These are phyloP conservation scores for Xylaria arbuscula DNA, from an alignment of 2,329 filamentous ascomycete genomes.

Conservation along the genomic window DNA sequence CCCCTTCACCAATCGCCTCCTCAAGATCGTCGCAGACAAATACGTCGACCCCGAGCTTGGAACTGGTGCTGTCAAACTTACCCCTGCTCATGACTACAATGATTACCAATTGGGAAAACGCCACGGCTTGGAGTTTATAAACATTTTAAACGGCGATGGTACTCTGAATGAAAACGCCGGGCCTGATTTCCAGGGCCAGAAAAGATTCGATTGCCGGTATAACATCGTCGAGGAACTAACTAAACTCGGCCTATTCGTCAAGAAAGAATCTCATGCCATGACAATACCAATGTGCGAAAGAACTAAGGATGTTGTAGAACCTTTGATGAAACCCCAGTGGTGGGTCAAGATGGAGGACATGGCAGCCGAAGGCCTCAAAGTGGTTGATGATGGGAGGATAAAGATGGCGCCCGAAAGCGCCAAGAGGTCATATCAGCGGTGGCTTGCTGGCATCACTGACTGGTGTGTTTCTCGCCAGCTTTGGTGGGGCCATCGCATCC, in stretches of 20 bases:
- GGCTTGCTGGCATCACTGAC: slow-evolving; percentile 87
- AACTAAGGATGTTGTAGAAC: slow-evolving; percentile 94
- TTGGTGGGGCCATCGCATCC: slow-evolving; percentile 93
- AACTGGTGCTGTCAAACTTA: slow-evolving; percentile 95
- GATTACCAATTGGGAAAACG: slow-evolving; percentile 82
- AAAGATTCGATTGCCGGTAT: slow-evolving; percentile 40
- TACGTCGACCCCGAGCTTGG: slow-evolving; percentile 94
- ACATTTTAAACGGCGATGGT: slow-evolving; percentile 53
- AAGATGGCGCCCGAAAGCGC: slow-evolving; percentile 54
- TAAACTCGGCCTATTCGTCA: slow-evolving; percentile 37
- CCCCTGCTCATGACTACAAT: slow-evolving; percentile 93
- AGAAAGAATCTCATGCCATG: slow-evolving; percentile 41
- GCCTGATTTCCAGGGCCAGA: slow-evolving; percentile 37
- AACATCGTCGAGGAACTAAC: slow-evolving; percentile 36
- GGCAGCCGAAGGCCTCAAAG: slow-evolving; percentile 80
- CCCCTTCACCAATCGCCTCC: slow-evolving; percentile 81
- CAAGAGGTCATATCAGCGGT: slow-evolving; percentile 85
- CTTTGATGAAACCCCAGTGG: slow-evolving; percentile 95
- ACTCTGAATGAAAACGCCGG: slow-evolving; percentile 41
- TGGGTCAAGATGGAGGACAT: slow-evolving; percentile 82
- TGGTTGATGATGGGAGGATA: slow-evolving; percentile 82
- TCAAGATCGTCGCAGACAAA: slow-evolving; percentile 86
- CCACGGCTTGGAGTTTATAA: slow-evolving; percentile 71
- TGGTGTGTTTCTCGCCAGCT: slow-evolving; percentile 94
- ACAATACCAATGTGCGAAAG: slow-evolving; percentile 63